Conservation (phyloP, 495 filamentous ascomycete species). For the Xylaria castorea region DNA sequence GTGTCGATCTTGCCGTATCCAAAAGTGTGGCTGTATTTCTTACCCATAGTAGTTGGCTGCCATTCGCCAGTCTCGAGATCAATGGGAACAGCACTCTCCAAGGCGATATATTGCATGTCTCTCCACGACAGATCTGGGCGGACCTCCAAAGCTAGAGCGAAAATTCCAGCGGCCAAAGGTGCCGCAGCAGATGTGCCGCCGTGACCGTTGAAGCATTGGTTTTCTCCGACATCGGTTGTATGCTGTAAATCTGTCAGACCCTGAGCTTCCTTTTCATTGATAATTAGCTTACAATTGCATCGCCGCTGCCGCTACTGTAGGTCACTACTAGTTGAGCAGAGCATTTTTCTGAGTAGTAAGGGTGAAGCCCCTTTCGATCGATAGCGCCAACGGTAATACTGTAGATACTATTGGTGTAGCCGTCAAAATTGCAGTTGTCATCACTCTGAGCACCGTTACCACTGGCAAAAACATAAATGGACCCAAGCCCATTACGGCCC, state of each 20-base stretch:
- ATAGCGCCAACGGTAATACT: slow-evolving; percentile 96
- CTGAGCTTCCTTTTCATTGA: background rate
- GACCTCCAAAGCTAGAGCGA: slow-evolving; percentile 87
- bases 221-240: slow-evolving; percentile 90
- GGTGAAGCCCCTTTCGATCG: slow-evolving; percentile 82
- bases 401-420: slow-evolving; percentile 99
- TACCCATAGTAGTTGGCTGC: slow-evolving; percentile 79
- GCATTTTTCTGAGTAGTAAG: slow-evolving; percentile 94
- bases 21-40: slow-evolving; percentile 89
- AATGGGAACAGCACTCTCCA: slow-evolving; percentile 84
- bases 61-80: slow-evolving; percentile 74
- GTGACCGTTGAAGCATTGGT: slow-evolving; percentile 77
- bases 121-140: slow-evolving; percentile 92
- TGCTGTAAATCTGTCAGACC: slow-evolving; percentile 56
- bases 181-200: slow-evolving; percentile 98
- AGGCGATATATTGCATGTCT: slow-evolving; percentile 89
- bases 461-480: slow-evolving; percentile 95
- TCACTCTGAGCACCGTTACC: slow-evolving; percentile 88
- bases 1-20: slow-evolving; percentile 95
- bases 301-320: slow-evolving; percentile 88
- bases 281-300: slow-evolving; percentile 70
- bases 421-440: slow-evolving; percentile 99
- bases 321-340: slow-evolving; percentile 94
- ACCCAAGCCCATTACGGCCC: slow-evolving; percentile 82
- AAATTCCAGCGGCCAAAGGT: slow-evolving; percentile 87